These are phyloP conservation scores for Phytophthora fragariaefolia DNA, from an alignment of 352 stramenopile genomes.

Conservation along the genomic window DNA sequence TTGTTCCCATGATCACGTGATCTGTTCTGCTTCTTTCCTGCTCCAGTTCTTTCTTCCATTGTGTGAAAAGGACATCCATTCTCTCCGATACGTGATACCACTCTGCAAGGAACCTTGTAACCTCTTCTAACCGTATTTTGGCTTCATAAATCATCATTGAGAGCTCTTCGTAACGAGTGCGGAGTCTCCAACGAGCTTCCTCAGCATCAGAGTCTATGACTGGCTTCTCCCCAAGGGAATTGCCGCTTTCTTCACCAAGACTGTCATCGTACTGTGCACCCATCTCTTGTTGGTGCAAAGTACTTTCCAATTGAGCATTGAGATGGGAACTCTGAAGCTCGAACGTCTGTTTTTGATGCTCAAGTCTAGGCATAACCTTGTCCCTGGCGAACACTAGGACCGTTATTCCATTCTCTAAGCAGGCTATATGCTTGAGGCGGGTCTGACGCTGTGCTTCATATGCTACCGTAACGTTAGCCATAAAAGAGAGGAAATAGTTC, in stretches of 20 bases:
- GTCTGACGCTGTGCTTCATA: constrained; percentile 3
- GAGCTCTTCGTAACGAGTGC: constrained; percentile 33
- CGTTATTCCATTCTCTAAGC: constrained; percentile 13
- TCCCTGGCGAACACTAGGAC: constrained; percentile 20
- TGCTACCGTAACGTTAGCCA: constrained; percentile 19
- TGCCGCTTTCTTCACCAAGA: background rate
- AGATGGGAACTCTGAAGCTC: constrained; percentile 10
- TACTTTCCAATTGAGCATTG: constrained; percentile 7
- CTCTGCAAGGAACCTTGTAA: constrained; percentile 4
- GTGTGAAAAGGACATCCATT: constrained; percentile 6
- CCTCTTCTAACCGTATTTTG: constrained; percentile 13
- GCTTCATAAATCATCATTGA: constrained; percentile 28
- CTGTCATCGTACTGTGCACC: background rate
- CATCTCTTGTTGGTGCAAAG: background rate
- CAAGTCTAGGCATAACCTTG: constrained; percentile 25
- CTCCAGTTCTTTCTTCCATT: constrained; percentile 25
- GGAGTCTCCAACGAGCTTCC: constrained; percentile 16
- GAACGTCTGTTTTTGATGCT: constrained; percentile 7
- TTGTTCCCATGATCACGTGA: background rate
- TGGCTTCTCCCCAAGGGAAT: background rate
- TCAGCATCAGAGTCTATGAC: background rate
- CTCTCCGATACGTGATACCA: constrained; percentile 24
- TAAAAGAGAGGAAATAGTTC: constrained; percentile 37
- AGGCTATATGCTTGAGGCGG: constrained; percentile 6
- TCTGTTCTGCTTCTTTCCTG: constrained; percentile 15